Evolutionary conservation across 345 rosid genomes (phyloP).

Genomic region (Eucalyptus pumila): DNA sequence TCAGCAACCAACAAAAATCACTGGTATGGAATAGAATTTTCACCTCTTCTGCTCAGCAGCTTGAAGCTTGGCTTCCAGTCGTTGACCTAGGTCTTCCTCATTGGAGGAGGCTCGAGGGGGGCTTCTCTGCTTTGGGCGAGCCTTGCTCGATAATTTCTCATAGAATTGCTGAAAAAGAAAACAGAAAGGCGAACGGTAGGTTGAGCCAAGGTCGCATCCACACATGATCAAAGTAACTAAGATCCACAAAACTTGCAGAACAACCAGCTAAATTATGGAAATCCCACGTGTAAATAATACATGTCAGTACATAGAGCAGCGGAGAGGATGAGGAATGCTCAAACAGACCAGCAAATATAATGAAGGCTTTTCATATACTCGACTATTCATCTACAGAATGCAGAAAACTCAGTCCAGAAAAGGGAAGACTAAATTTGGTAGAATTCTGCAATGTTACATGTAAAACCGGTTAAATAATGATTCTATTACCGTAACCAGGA

Average conservation of each 20-base stretch:
- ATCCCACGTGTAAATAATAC: not conserved
- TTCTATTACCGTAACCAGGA: not conserved
- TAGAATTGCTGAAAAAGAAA: slow-evolving; percentile 63
- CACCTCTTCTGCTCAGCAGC: slow-evolving; percentile 97
- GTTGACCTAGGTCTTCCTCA: slow-evolving; percentile 84
- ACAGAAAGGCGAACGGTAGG: not conserved
- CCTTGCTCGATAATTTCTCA: slow-evolving; percentile 74
- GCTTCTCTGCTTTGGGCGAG: slow-evolving; percentile 77
- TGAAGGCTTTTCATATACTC: not conserved
- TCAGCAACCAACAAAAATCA: not conserved
- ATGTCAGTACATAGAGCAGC: not conserved
- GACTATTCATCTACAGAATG: not conserved
- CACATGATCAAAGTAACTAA: not conserved
- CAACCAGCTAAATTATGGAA: not conserved
- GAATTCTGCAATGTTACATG: not conserved
- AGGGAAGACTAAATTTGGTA: not conserved
- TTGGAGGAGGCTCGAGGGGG: slow-evolving; percentile 52
- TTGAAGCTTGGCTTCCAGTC: slow-evolving; percentile 91
- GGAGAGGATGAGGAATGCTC: not conserved
- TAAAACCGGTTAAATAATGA: not conserved
- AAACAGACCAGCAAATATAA: not conserved
- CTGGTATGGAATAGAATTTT: not conserved
- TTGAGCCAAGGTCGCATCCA: not conserved
- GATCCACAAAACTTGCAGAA: not conserved
- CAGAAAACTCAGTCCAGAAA: not conserved